Base-by-base conservation (phyloP, 768 basidiomycete species). In the Lactarius psammicola region DNA sequence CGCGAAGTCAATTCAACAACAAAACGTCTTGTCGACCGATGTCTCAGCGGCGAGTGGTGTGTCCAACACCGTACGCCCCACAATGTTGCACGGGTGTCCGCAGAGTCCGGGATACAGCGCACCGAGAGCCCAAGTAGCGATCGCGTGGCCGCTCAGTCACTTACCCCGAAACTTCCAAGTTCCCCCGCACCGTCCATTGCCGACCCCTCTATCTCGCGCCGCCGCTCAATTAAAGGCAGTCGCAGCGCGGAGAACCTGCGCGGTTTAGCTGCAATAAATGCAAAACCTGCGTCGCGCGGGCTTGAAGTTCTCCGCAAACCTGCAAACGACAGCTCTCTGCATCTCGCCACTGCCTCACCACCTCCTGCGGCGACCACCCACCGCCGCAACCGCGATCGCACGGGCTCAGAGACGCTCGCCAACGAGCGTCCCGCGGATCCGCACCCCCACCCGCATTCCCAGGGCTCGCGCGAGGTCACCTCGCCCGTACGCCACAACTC, bases 1-100 rank as follows among this genome's bases (percentile, higher is more conserved):
- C 85, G 91, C 34, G 92, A 96, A 55, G 81, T 96, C 68, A 89
- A 86, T 64, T 79, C 92, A 2, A 98, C 95, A 0, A 98, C 95
- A 0, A 87, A 86, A 68, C 86, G 97, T 9, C 84, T 99, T 9
- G 97, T 98, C 20, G 91, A 95, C 65, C 85, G 97, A 46, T 98
- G 95, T 75, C 83, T 98, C 23, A 79, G 80, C 17, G 94, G 90
- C 3, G 87, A 90, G 9, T 97, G 95, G 95, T 91, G 90, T 79
- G 84, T 88, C 17, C 84, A 89, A 34, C 77, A 89, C 44, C 82
- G 81, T 65, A 87, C 80, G 68, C 67, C 71, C 13, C 72, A 56
- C 62, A 20, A 62, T 46, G 54, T 56, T 4, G 31, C 31, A 17
- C 63, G 44, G 20, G 36, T 59, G 17, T n/a, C 62, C 7, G 57